Evolutionary conservation across 2,329 filamentous ascomycete genomes (phyloP), one percentile per base, ranked within the genome.

Genomic region (Aspergillus fumigatiaffinis): DNA sequence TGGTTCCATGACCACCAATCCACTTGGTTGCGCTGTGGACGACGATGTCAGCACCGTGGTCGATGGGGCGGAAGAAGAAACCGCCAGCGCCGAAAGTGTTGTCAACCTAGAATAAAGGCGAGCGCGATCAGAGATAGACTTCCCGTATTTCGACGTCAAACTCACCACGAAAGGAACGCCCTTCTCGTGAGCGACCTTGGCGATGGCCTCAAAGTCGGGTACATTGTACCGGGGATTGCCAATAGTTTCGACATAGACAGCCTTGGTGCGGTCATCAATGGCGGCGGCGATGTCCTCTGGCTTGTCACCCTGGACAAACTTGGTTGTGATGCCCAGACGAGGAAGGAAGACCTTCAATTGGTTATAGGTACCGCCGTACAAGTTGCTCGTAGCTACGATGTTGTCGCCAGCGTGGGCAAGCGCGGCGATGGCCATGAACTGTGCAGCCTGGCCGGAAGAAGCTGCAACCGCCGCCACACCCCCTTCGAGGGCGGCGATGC

Each of bases 361-460:
- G 79, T 97, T 97, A 81, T 96, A 97, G 17, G 93, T 97, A 73
- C 92, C 92, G 63, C 92, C 92, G 77, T 97, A 96, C 56, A 97
- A 80, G 77, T 95, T 96, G 52, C 88, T 87, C 6, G 93, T 96
- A 12, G 91, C 88, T 52, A 97, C 84, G 66, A 97, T 96, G 80
- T 97, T 97, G 80, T 97, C 92, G 50, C 93, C 93, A 0, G 87
- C 84, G 60, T 91, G 86, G 4, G 91, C 91, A n/a, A 97, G 86
- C 6, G 92, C 87, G 25, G 86, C 82, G 68, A 97, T 87, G 55
- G 91, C 82, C 81, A 97, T 92, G 80, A 97, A 96, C 72, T 97
- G 92, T 1, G 93, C 93, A 3, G 90, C 85, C 76, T 96, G 92
- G 56, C 93, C 92, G 0, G 92, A 96, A 0, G 91, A 82, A 46